Evolutionary conservation across 768 basidiomycete genomes (phyloP).

Genomic region (Boletus coccyginus): DNA sequence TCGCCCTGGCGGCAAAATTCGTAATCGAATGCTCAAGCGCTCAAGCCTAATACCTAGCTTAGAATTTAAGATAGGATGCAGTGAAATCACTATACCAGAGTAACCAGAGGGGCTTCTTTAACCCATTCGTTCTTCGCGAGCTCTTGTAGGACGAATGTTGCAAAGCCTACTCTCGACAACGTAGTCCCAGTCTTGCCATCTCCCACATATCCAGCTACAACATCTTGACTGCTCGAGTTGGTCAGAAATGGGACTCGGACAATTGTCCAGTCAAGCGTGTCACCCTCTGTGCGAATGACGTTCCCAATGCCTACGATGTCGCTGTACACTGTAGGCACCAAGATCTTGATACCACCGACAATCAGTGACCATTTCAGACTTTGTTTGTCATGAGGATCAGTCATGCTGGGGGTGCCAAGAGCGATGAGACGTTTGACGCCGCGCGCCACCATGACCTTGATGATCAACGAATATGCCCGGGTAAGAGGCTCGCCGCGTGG

Average conservation of each 20-base stretch:
- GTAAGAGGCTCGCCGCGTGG: conserved; percentile 57
- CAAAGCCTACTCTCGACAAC: conserved; percentile 59
- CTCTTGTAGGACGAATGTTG: conserved; percentile 57
- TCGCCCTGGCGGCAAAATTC: not conserved
- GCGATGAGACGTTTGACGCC: conserved; percentile 57
- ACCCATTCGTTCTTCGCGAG: conserved; percentile 60
- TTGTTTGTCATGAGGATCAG: conserved; percentile 57
- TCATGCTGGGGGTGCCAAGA: conserved; percentile 65
- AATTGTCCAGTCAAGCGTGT: conserved; percentile 65
- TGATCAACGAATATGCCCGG: conserved; percentile 51
- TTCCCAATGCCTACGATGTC: conserved; percentile 67
- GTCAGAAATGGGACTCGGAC: conserved; percentile 65
- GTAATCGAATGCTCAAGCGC: not conserved
- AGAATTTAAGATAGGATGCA: not conserved
- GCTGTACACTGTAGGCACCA: conserved; percentile 58
- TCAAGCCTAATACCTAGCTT: not conserved
- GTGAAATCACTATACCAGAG: not conserved
- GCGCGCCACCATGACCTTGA: conserved; percentile 53
- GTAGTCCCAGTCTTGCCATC: conserved; percentile 51
- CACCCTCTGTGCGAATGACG: conserved; percentile 45
- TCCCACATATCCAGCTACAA: conserved; percentile 65
- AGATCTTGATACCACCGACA: conserved; percentile 34
- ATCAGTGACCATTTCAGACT: conserved; percentile 40
- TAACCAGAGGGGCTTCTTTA: conserved; percentile 37
- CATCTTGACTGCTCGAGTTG: conserved; percentile 41